Conservation (phyloP, 345 rosid genomes). For the Dimocarpus longan region DNA sequence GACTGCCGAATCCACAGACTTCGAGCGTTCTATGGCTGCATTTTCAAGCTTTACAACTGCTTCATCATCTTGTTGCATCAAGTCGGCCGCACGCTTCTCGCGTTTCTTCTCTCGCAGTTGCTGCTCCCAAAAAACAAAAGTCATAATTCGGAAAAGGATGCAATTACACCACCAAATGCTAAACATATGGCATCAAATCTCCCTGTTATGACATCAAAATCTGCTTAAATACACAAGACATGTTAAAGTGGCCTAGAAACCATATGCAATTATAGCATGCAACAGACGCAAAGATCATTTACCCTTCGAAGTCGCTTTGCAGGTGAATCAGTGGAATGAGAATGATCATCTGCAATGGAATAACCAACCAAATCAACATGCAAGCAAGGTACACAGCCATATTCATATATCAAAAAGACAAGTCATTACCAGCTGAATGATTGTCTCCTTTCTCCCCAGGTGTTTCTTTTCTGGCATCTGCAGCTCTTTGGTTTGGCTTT, state of each 20-base stretch:
- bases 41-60: conserved; percentile 79
- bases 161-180: conserved; percentile 5
- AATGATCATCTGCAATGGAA: conserved; percentile 46
- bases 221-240: conserved; percentile 9
- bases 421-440: conserved; percentile 40
- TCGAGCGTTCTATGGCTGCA: conserved; percentile 92
- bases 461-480: conserved; percentile 37
- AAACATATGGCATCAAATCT: neutral
- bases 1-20: conserved; percentile 92
- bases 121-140: conserved; percentile 42
- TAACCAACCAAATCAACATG: conserved; percentile 24
- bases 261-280: neutral
- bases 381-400: conserved; percentile 11
- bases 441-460: conserved; percentile 40
- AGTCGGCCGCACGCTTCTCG: conserved; percentile 72
- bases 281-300: conserved; percentile 24
- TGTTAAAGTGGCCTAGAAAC: neutral
- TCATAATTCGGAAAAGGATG: conserved; percentile 5
- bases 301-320: conserved; percentile 82
- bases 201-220: neutral
- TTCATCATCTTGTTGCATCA: conserved; percentile 73
- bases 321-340: conserved; percentile 60
- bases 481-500: conserved; percentile 43
- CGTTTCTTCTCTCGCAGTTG: conserved; percentile 87
- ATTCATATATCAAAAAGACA: conserved; percentile 13